A percentile compares a stretch with the other conserved stretches of the same genome.
These are phyloP conservation scores for Apiospora phragmitis DNA, from an alignment of 2,329 filamentous ascomycete genomes.

Conservation along the genomic window DNA sequence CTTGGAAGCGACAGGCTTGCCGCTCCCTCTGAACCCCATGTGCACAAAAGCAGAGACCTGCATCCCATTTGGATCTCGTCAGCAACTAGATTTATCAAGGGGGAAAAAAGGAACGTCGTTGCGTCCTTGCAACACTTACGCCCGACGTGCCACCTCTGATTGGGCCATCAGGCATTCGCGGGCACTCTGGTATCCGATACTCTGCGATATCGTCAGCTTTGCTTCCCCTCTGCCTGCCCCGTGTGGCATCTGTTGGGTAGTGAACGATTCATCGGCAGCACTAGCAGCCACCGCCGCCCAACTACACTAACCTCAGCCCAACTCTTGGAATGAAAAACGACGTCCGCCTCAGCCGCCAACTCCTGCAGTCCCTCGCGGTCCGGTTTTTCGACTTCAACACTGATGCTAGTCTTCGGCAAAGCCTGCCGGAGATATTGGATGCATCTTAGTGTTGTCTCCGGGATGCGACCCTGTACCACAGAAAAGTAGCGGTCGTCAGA, in stretches of 20 bases:
- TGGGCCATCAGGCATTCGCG: constrained; percentile 31
- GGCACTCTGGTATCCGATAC: constrained; percentile 30
- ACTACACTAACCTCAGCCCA: constrained; percentile 64
- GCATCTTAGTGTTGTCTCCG: constrained; percentile 59
- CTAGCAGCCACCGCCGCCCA: not conserved
- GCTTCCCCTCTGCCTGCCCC: not conserved
- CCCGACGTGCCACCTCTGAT: constrained; percentile 32
- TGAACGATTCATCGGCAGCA: not conserved
- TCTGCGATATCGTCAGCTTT: constrained; percentile 20
- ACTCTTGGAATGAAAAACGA: constrained; percentile 71
- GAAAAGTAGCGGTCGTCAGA: not conserved
- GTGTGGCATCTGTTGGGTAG: not conserved
- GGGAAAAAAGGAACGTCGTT: not conserved
- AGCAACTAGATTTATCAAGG: constrained; percentile 19
- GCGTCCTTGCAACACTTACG: constrained; percentile 28
- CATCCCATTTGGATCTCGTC: constrained; percentile 22
- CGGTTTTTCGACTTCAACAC: constrained; percentile 74
- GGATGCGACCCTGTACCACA: constrained; percentile 57
- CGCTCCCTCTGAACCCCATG: constrained; percentile 48
- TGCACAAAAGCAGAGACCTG: constrained; percentile 42
- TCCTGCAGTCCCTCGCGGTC: constrained; percentile 57
- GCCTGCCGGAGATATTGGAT: constrained; percentile 54
- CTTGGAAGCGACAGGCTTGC: constrained; percentile 42
- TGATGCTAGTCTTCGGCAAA: constrained; percentile 52
- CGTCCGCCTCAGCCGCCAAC: constrained; percentile 63